Base-by-base conservation (phyloP, 2,329 filamentous ascomycete genomes). In the Stagonosporopsis vannaccii region DNA sequence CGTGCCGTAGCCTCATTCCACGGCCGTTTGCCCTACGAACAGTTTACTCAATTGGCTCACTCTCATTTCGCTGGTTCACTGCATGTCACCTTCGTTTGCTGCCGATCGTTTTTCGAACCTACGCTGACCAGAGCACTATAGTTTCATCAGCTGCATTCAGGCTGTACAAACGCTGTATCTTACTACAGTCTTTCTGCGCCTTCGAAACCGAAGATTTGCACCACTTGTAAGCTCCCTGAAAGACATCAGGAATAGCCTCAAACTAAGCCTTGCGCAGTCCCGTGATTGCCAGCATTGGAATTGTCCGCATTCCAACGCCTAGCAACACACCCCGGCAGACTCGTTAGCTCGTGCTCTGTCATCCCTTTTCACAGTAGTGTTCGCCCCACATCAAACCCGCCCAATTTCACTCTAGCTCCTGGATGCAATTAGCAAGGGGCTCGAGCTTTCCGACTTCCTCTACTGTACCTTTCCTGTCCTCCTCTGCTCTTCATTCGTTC, bases 291-390 rank as follows among this genome's bases (percentile, higher is more conserved):
- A 71, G 66, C 63, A 65, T 67, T 69, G 72, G 65, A 69, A 71
- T 72, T 69, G 73, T 70, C 70, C 47, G 74, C 76, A 80, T 80
- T 79, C 75, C 72, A 77, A 72, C 68, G 75, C 73, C 75, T 73
- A 72, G 75, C 72, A 70, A 72, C 70, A 66, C 63, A 71, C 71
- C 69, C 61, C 69, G 66, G 80, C 73, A 79, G 80, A 82, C 79
- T 78, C 80, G 80, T 82, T 82, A 81, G 78, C 75, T 82, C 80
- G 80, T 80, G 78, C 75, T 82, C 79, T 82, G 76, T 79, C 74
- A 68, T 70, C 71, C 72, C 73, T 74, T 74, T 66, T 61, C 61
- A 57, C 59, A 53, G 66, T 60, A 60, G 65, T 63, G 59, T 67
- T 68, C 67, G 68, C 69, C 70, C 70, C 65, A 69, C 69, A 69